phyloP scores from a whole-genome alignment of 2,329 filamentous ascomycete genomes.

The Fusarium sp. region DNA sequence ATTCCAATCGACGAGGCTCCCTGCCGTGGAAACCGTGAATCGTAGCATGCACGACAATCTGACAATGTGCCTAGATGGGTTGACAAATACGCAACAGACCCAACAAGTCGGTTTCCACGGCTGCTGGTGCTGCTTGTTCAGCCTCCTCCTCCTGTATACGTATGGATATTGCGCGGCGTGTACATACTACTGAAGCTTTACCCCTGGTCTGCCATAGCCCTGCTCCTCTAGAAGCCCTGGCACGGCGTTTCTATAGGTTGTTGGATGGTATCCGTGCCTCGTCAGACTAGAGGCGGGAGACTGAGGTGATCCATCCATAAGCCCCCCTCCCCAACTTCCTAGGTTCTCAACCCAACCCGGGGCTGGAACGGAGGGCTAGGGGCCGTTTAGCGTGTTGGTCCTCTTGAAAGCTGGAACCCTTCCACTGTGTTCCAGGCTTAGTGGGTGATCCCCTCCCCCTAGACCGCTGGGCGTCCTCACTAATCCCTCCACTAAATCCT shows the following conservation, averaged over 20 bases:
- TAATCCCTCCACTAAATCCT: slow-evolving; percentile 2
- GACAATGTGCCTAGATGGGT: not conserved
- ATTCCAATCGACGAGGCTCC: slow-evolving; percentile 29
- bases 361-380: slow-evolving; percentile 35
- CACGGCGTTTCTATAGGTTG: slow-evolving; percentile 11
- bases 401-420: slow-evolving; percentile 36
- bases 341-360: slow-evolving; percentile 20
- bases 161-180: not conserved
- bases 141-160: slow-evolving; percentile 3
- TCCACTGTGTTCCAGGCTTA: slow-evolving; percentile 33
- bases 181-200: slow-evolving; percentile 6
- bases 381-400: slow-evolving; percentile 35
- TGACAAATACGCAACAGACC: not conserved
- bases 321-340: not conserved
- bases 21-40: slow-evolving; percentile 15
- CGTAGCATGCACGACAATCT: not conserved
- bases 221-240: slow-evolving; percentile 12
- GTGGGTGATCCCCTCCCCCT: slow-evolving; percentile 30
- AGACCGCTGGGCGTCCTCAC: slow-evolving; percentile 16
- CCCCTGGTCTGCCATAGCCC: slow-evolving; percentile 26
- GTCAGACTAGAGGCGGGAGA: slow-evolving; percentile 7
- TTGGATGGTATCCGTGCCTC: slow-evolving; percentile 10
- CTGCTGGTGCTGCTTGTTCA: not conserved
- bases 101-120: not conserved
- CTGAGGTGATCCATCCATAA: slow-evolving; percentile 7